Evolutionary conservation across 2,329 filamentous ascomycete genomes (phyloP), one percentile per base, ranked within the genome.

Genomic region (Cladorrhinum sp.): DNA sequence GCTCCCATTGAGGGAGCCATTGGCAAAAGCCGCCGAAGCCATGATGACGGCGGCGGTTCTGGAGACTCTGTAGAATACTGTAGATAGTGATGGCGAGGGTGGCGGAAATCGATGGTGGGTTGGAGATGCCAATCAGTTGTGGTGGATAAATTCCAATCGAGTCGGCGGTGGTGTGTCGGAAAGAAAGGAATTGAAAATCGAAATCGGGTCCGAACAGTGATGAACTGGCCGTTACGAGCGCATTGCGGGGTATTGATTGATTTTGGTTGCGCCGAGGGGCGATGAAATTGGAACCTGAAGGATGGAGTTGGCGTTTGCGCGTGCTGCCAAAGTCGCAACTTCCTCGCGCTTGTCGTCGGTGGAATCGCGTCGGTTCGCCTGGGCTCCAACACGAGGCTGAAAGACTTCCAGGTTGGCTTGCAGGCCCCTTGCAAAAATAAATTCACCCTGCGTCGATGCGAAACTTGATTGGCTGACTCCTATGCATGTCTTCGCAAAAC

Each of bases 1-100:
- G 68, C 70, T 76, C 9, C 68, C 80, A 36, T 68, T 68, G 24
- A 62, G 59, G 18, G 58, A 54, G 59, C 61, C 61, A 36, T 65
- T 60, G 10, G 59, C 39, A 55, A 30, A 39, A 28, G 26, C n/a
- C 14, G 62, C 57, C 39, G 59, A 59, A 36, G 63, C 49, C 58
- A 63, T 65, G 16, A 24, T 61, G 63, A 33, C 21, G 24, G n/a
- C 3, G n/a, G 24, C 50, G 24, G 57, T 53, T 56, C 54, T 42
- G 57, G 55, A 30, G 10, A 10, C 26, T 10, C 10, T 30, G 4
- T 30, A 10, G 26, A 30, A 30, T 30, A n/a, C 26, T 5, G 10
- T 30, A 4, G 26, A 33, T 58, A 10, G 48, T 23, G 36, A 14
- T 14, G 24, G 24, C 42, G 42, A 4, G 3, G n/a, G n/a, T 18